Evolutionary conservation across 495 filamentous ascomycete genomes (phyloP).

Genomic region (Talaromyces wortmannii): DNA sequence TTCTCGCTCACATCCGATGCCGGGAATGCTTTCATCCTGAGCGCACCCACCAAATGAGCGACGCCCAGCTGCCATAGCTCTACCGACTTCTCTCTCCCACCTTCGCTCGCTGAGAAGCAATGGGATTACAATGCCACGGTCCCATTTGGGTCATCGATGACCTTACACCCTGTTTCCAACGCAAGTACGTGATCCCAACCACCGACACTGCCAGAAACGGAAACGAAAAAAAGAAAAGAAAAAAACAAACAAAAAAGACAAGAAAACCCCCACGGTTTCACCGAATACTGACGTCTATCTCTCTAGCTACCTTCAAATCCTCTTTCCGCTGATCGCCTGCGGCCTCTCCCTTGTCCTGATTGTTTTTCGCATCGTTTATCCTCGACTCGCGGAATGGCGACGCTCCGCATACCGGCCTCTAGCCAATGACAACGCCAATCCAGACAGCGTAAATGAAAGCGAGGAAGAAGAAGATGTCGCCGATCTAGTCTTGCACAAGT

Average conservation of each 20-base stretch:
- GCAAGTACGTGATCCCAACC: conserved; percentile 57
- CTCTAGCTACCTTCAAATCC: conserved; percentile 72
- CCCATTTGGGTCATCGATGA: conserved; percentile 86
- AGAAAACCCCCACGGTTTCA: too few species aligned
- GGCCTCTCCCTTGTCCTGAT: conserved; percentile 65
- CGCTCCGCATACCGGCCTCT: conserved; percentile 11
- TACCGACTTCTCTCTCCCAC: conserved; percentile 1
- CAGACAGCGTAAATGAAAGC: conserved; percentile 39
- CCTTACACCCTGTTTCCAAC: conserved; percentile 79
- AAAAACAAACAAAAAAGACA: too few species aligned
- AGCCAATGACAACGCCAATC: conserved; percentile 32
- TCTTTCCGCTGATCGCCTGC: conserved; percentile 70
- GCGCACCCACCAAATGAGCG: background rate
- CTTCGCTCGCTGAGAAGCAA: conserved; percentile 14
- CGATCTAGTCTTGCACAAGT: conserved; percentile 55
- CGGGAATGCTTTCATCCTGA: background rate
- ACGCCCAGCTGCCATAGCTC: background rate
- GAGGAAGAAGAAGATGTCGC: conserved; percentile 61
- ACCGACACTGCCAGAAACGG: background rate
- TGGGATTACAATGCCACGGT: conserved; percentile 72
- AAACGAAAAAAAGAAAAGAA: background rate
- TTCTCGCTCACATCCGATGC: background rate
- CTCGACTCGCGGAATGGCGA: conserved; percentile 22
- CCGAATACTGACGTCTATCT: background rate
- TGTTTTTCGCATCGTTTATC: conserved; percentile 33